Evolutionary conservation across 192 early-diverging fungal species (phyloP).

Genomic region (Coemansia interrupta): DNA sequence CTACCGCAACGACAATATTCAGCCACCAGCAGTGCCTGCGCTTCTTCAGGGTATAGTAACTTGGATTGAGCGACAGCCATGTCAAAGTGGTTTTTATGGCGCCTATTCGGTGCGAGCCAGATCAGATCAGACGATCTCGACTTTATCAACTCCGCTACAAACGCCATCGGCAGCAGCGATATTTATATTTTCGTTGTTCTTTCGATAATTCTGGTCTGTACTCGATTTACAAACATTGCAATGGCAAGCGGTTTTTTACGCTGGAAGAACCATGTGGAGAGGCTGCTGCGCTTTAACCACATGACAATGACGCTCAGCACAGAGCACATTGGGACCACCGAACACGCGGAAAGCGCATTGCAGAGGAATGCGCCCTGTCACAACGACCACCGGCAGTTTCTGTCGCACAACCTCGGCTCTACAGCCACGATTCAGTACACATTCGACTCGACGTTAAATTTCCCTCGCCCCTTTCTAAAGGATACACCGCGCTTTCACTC

Average conservation of each 20-base stretch:
- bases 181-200: too few species aligned
- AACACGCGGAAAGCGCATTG: neutral
- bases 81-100: too few species aligned
- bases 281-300: slow-evolving; percentile 52
- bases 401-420: slow-evolving; percentile 10
- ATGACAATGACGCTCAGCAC: slow-evolving; percentile 51
- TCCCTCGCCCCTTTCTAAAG: slow-evolving; percentile 46
- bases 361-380: slow-evolving; percentile 4
- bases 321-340: slow-evolving; percentile 34
- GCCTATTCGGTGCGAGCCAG: neutral
- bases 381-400: slow-evolving; percentile 10
- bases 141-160: neutral
- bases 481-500: slow-evolving; percentile 49
- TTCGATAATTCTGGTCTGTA: neutral
- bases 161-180: neutral
- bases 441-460: slow-evolving; percentile 47
- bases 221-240: neutral
- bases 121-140: neutral
- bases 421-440: slow-evolving; percentile 52
- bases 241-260: slow-evolving; percentile 49
- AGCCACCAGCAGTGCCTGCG: neutral
- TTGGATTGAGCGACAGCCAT: too few species aligned
- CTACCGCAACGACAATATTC: too few species aligned
- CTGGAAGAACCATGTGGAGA: slow-evolving; percentile 51
- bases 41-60: neutral